Conservation (phyloP, 345 rosid genomes). For the Boechera stricta region DNA sequence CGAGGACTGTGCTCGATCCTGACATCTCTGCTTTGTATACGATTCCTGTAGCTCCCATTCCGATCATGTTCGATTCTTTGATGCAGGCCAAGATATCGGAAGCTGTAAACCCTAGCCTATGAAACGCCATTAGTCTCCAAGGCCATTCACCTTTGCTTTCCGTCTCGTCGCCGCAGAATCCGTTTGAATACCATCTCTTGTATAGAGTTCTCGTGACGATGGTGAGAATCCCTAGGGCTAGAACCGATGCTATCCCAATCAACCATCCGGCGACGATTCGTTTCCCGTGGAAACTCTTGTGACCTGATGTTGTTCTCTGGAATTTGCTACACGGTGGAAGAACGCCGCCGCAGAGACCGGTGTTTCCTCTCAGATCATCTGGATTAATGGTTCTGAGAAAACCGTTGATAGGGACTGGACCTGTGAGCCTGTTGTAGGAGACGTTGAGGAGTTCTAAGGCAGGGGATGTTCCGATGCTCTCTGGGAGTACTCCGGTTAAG, state of each 20-base stretch:
- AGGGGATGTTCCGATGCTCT: constrained; percentile 75
- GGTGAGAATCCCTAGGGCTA: constrained; percentile 57
- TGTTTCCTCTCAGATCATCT: constrained; percentile 69
- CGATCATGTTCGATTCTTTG: constrained; percentile 80
- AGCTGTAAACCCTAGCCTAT: constrained; percentile 81
- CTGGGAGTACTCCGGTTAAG: constrained; percentile 74
- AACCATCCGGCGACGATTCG: constrained; percentile 68
- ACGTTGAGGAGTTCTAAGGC: constrained; percentile 81
- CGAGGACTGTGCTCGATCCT: constrained; percentile 57
- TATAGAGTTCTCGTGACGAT: constrained; percentile 53
- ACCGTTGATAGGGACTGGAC: constrained; percentile 82
- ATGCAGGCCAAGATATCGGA: constrained; percentile 72
- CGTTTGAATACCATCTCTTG: constrained; percentile 58
- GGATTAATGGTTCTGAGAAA: constrained; percentile 79
- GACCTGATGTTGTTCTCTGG: constrained; percentile 44
- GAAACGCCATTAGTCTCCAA: constrained; percentile 92
- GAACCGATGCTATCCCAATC: constrained; percentile 62
- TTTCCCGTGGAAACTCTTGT: constrained; percentile 54
- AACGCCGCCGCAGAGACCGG: constrained; percentile 78
- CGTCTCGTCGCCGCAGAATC: constrained; percentile 61
- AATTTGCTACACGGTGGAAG: constrained; percentile 75
- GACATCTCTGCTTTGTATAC: constrained; percentile 84
- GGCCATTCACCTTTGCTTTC: constrained; percentile 79
- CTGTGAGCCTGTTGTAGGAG: constrained; percentile 81
- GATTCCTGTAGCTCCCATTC: constrained; percentile 92